phyloP scores from a whole-genome alignment of 441 rosid genomes.

The Aquilaria agallochum region DNA sequence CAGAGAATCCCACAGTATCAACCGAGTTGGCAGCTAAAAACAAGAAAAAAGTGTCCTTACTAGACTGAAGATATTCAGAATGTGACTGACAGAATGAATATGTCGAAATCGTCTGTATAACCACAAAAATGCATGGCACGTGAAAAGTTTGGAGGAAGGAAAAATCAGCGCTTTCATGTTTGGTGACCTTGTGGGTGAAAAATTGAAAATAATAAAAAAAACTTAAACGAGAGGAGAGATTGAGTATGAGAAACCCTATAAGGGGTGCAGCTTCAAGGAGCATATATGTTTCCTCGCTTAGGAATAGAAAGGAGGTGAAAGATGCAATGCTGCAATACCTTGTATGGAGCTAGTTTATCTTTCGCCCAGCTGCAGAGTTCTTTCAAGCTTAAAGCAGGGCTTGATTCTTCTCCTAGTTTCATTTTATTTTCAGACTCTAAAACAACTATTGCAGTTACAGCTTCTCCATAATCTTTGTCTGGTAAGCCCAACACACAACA shows the following conservation, averaged over 20 bases:
- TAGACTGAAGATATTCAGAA: no score
- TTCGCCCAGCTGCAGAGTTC: slow-evolving; percentile 90
- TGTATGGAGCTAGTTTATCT: slow-evolving; percentile 96
- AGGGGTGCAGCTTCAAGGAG: no score
- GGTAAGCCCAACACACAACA: slow-evolving; percentile 93
- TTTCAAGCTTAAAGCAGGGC: slow-evolving; percentile 63
- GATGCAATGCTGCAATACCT: slow-evolving; percentile 42
- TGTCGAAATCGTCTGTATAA: no score
- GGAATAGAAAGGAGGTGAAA: neutral
- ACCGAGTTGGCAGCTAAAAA: slow-evolving; percentile 73
- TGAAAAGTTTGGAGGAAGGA: no score
- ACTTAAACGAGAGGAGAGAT: no score
- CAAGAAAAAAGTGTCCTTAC: neutral
- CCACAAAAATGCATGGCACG: no score
- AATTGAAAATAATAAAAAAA: no score
- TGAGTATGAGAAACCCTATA: no score
- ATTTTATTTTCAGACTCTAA: slow-evolving; percentile 47
- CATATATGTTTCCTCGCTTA: no score
- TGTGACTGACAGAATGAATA: no score
- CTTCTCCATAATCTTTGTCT: slow-evolving; percentile 90
- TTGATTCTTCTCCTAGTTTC: slow-evolving; percentile 38
- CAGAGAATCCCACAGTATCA: slow-evolving; percentile 81
- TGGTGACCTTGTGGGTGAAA: no score
- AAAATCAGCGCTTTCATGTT: no score
- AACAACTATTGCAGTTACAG: slow-evolving; percentile 68